These are phyloP conservation scores for Dipodascus geniculatus DNA, from an alignment of 805 yeast genomes.

Conservation along the genomic window DNA sequence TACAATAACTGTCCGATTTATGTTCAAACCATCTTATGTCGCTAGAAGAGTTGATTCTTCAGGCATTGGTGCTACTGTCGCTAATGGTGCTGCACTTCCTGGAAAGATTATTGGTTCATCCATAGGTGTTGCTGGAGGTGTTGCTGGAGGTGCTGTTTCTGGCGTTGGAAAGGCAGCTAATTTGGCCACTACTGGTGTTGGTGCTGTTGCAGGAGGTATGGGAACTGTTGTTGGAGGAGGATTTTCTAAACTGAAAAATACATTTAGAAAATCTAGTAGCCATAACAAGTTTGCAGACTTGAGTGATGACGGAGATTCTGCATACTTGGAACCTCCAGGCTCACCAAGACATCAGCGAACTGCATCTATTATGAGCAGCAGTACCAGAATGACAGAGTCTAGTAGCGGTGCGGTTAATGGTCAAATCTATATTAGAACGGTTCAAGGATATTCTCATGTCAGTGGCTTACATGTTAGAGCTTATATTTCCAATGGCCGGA, in stretches of 20 bases:
- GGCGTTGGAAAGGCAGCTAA: neutral
- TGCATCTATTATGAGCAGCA: neutral
- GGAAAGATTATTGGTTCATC: slow-evolving; percentile 33
- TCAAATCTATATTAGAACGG: slow-evolving; percentile 12
- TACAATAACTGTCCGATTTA: slow-evolving; percentile 41
- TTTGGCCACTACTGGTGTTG: slow-evolving; percentile 10
- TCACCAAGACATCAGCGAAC: neutral
- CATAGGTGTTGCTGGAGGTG: slow-evolving; percentile 24
- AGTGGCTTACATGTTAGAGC: slow-evolving; percentile 37
- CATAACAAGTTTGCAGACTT: slow-evolving; percentile 6
- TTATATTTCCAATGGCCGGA: slow-evolving; percentile 22
- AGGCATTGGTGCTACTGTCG: slow-evolving; percentile 11
- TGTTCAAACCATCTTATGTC: slow-evolving; percentile 64
- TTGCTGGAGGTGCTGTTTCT: slow-evolving; percentile 27
- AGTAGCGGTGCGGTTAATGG: slow-evolving; percentile 5
- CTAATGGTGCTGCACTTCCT: slow-evolving; percentile 20
- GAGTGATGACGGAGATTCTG: neutral
- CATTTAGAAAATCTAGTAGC: slow-evolving; percentile 26
- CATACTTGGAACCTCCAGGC: neutral
- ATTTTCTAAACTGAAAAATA: slow-evolving; percentile 19
- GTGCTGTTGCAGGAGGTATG: slow-evolving; percentile 12
- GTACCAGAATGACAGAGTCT: slow-evolving; percentile 1
- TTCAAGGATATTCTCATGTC: slow-evolving; percentile 17
- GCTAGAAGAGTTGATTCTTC: slow-evolving; percentile 10
- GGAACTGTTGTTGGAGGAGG: slow-evolving; percentile 28